These are phyloP conservation scores for Lichtheimia ramosa DNA, from an alignment of 371 early-diverging fungal species.

Conservation along the genomic window DNA sequence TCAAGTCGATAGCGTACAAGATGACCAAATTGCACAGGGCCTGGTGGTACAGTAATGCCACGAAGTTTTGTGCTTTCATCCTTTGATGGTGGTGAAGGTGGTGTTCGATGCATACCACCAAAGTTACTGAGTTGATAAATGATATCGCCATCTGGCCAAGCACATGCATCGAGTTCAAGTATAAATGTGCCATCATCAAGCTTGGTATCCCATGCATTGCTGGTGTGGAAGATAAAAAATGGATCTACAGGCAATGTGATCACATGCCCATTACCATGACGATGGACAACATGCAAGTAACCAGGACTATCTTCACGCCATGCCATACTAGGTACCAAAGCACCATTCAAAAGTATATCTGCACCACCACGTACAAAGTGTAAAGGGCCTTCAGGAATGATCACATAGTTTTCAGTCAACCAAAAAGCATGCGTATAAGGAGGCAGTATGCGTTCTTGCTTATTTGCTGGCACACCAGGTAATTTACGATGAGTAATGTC, in stretches of 20 bases:
- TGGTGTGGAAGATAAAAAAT: constrained; percentile 55
- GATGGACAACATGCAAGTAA: constrained; percentile 51
- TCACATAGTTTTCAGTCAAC: constrained; percentile 56
- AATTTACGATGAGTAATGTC: constrained; percentile 32
- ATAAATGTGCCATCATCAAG: constrained; percentile 23
- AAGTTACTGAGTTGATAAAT: constrained; percentile 23
- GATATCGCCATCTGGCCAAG: constrained; percentile 31
- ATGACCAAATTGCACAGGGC: constrained; percentile 23
- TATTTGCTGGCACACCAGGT: constrained; percentile 21
- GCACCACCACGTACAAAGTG: constrained; percentile 35
- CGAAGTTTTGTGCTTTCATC: constrained; percentile 25
- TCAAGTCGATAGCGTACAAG: constrained; percentile 20
- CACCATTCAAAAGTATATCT: constrained; percentile 42
- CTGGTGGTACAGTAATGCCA: constrained; percentile 16
- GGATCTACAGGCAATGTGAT: constrained; percentile 48
- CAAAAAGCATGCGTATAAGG: constrained; percentile 40
- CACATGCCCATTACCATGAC: constrained; percentile 34
- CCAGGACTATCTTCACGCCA: constrained; percentile 37
- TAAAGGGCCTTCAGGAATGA: constrained; percentile 52
- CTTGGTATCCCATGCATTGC: constrained; percentile 49
- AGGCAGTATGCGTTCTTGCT: constrained; percentile 9
- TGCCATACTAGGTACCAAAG: constrained; percentile 31
- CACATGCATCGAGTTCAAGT: constrained; percentile 27
- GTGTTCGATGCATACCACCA: constrained; percentile 13
- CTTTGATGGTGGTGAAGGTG: constrained; percentile 12